Percentiles rank a stretch among this genome's conserved stretches.
Evolutionary conservation across 129 eudicot genomes (phyloP).

Genomic region (Helianthus annuus): DNA sequence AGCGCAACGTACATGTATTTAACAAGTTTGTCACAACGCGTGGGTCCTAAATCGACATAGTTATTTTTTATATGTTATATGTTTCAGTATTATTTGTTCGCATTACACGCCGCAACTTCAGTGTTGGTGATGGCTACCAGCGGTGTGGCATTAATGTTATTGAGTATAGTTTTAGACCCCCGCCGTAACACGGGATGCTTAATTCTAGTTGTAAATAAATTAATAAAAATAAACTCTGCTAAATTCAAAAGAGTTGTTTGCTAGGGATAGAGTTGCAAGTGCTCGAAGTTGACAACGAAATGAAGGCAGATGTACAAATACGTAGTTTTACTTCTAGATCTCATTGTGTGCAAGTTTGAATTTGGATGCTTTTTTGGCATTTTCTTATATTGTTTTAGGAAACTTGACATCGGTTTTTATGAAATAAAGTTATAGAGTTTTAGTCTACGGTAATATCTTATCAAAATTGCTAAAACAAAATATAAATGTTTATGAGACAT

Average conservation of each 20-base stretch:
- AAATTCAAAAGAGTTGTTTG: neutral
- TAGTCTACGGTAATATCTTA: neutral
- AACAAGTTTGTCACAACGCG: no score
- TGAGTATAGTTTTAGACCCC: no score
- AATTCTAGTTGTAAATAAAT: no score
- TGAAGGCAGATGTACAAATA: slow-evolving; percentile 8
- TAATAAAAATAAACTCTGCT: neutral
- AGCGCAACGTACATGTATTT: no score
- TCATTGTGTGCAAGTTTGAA: slow-evolving; percentile 15
- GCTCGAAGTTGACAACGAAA: neutral
- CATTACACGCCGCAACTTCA: no score
- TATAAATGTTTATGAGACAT: neutral
- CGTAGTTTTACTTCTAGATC: slow-evolving; percentile 13
- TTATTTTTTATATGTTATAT: no score
- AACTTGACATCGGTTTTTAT: neutral
- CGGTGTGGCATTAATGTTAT: no score
- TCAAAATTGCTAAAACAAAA: no score
- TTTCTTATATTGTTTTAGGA: neutral
- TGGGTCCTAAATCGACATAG: no score
- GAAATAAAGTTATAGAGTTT: neutral
- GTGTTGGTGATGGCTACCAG: no score
- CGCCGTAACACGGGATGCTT: no score
- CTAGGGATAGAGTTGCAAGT: neutral
- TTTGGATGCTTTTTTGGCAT: slow-evolving; percentile 11
- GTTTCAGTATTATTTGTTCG: no score